Evolutionary conservation across 352 stramenopile species (phyloP).

Genomic region (Globisporangium recalcitrans): DNA sequence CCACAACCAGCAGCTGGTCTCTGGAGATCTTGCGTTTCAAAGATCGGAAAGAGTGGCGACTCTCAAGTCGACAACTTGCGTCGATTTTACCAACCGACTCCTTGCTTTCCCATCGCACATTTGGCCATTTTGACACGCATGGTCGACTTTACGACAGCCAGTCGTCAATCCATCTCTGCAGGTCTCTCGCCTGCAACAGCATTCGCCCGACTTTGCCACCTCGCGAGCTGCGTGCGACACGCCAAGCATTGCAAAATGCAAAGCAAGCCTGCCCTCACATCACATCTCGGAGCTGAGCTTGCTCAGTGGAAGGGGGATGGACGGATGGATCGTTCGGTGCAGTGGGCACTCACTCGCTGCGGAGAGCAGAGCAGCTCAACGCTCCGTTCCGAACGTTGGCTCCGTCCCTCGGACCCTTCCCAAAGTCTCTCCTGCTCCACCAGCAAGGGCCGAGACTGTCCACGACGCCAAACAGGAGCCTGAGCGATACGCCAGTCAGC

Average conservation of each 20-base stretch:
- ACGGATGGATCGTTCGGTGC: not conserved
- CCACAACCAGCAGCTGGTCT: not conserved
- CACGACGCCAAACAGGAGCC: no score
- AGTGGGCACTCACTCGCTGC: not conserved
- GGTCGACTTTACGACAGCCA: not conserved
- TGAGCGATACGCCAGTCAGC: not conserved
- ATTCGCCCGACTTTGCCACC: constrained; percentile 1
- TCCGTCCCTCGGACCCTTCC: not conserved
- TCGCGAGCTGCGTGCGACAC: not conserved
- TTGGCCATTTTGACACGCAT: not conserved
- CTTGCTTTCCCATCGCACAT: not conserved
- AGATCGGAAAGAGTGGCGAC: not conserved
- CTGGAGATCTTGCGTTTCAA: not conserved
- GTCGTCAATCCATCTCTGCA: not conserved
- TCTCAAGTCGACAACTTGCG: not conserved
- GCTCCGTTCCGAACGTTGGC: not conserved
- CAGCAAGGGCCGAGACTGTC: no score
- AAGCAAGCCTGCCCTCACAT: not conserved
- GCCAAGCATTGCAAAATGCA: no score
- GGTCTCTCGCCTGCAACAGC: no score
- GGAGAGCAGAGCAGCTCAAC: not conserved
- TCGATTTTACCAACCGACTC: not conserved
- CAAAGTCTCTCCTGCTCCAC: not conserved
- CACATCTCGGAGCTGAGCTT: not conserved
- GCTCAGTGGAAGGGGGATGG: not conserved